Evolutionary conservation across 1,284 basidiomycete species (phyloP).

Genomic region (Athelia psychrophila): DNA sequence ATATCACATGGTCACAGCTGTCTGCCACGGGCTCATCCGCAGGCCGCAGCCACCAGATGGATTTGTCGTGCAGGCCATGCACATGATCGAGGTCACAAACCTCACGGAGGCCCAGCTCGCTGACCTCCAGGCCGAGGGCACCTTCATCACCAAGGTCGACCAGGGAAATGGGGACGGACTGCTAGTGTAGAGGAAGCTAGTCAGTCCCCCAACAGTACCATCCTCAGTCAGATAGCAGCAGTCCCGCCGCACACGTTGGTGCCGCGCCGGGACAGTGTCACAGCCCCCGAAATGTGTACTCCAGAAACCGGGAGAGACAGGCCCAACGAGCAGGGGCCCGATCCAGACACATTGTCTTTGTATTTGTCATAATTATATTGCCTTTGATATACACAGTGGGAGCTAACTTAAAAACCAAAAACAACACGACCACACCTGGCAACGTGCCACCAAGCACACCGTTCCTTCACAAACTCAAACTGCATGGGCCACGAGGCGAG

Average conservation of each 20-base stretch:
- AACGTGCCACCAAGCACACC: background rate
- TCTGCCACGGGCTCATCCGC: background rate
- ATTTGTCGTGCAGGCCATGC: background rate
- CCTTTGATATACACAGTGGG: conserved; percentile 1
- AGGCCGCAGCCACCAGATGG: background rate
- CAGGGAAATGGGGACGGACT: conserved; percentile 1
- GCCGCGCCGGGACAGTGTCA: background rate
- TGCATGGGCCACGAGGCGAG: conserved; percentile 6
- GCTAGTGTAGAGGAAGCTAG: background rate
- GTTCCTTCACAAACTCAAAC: background rate
- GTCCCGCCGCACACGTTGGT: background rate
- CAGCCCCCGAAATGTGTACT: background rate
- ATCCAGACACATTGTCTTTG: background rate
- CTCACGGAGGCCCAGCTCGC: background rate
- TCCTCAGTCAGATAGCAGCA: background rate
- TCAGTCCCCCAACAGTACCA: background rate
- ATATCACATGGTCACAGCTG: background rate
- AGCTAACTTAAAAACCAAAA: background rate
- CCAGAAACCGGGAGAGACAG: background rate
- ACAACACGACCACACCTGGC: too few relatives aligned
- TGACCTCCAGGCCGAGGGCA: background rate
- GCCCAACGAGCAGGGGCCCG: background rate
- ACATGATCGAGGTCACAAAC: background rate
- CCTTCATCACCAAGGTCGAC: background rate
- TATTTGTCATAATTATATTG: background rate